Conservation (phyloP, 225 moss, liverwort and hornwort species). For the Marchantia polymorpha region DNA sequence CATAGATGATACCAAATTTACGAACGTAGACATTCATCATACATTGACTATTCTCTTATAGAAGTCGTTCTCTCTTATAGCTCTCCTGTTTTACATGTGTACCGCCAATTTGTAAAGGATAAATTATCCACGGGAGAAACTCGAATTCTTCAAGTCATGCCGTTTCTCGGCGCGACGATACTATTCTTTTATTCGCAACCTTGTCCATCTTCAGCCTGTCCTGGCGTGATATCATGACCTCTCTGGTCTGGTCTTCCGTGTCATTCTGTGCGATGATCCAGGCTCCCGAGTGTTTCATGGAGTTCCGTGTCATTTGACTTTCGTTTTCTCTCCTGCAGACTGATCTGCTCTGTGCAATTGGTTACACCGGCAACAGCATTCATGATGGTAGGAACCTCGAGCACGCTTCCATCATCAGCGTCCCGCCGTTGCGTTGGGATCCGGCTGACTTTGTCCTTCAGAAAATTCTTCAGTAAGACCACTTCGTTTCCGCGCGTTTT, state of each 20-base stretch:
- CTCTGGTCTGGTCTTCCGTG: background rate
- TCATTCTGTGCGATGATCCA: background rate
- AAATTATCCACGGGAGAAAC: constrained; percentile 9
- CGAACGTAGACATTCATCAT: background rate
- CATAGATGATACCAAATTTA: background rate
- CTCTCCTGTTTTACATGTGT: background rate
- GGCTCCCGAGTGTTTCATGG: background rate
- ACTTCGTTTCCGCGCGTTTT: background rate
- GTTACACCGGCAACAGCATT: background rate
- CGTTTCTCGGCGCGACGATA: background rate
- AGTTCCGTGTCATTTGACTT: background rate
- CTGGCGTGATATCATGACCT: background rate
- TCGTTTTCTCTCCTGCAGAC: background rate
- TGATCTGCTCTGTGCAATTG: background rate
- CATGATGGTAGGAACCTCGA: background rate
- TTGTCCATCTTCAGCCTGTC: background rate
- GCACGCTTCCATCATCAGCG: background rate
- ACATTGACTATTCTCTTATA: constrained; percentile 1
- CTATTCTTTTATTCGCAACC: background rate
- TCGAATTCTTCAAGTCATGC: background rate
- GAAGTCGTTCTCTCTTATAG: background rate
- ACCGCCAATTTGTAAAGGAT: background rate
- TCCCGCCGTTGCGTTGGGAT: background rate
- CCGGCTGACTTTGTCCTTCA: background rate
- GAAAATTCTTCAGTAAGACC: background rate